Base-by-base conservation (phyloP, 257 asterid species). In the Solanum etuberosum region DNA sequence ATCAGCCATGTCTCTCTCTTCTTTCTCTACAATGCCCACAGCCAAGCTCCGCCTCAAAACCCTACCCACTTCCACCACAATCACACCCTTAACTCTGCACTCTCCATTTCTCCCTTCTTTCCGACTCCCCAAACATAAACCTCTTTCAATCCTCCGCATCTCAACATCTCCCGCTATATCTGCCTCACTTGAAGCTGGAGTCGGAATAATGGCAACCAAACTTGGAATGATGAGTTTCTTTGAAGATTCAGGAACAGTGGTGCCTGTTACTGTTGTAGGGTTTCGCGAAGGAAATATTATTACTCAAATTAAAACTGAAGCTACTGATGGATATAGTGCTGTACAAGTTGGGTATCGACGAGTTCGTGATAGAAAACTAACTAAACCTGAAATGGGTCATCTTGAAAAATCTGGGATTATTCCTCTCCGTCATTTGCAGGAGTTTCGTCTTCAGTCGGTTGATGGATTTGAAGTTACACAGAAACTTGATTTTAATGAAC, bases 191-290 rank as follows among this genome's bases (percentile, higher is more conserved):
- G 99, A 97, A 90, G 98, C 99, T 35, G 99, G 98, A 43, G 78
- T 96, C 13, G 98, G 99, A 73, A 89, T 97, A 15, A 93, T 97
- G 99, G 98, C 93, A 5, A 94, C 98, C 27, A 95, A 97, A 87
- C 88, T 97, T 5, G 99, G 99, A 2, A 97, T 97, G 99, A 97
- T 97, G 99, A 88, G 97, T 1, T 93, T 87, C 90, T 97, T 97
- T 88, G 99, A 97, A 57, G 38, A 91, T 13, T 48, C 91, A 2
- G 99, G 99, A 13, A 70, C 86, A 10, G 98, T 97, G 0, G 88
- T 95, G 8, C 99, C 99, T n/a, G 99, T 97, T 85, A 97, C 99
- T 21, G 93, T 97, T 1, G 95, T 97, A 32, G 99, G 99, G 8
- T 97, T 97, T 88, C 93, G 98, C 7, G 99, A 97, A 84, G 98